Base-by-base conservation (phyloP, 2,329 filamentous ascomycete genomes). In the Sordariomycetes sp. region DNA sequence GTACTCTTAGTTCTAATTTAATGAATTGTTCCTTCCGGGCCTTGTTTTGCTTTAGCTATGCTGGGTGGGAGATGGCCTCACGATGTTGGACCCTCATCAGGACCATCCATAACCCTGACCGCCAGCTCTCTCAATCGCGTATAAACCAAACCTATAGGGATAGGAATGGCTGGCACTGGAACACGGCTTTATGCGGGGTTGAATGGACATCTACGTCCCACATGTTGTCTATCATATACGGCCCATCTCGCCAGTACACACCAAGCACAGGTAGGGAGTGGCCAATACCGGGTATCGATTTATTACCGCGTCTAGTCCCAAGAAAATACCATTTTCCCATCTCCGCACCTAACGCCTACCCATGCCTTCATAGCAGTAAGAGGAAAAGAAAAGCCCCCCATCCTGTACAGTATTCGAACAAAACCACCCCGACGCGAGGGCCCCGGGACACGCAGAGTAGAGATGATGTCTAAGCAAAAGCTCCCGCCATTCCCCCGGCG, bases 401-500 rank as follows among this genome's bases (percentile, higher is more conserved):
- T 50, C 12, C 22, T 20, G 46, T 50, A 50, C 46, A 50, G n/a
- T 50, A 24, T 22, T 48, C 43, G 43, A 50, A 22, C n/a, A 24
- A 50, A 50, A 6, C 11, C 46, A 22, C 22, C 3, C 20, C 22
- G 8, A 50, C 46, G 22, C 20, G 28, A 32, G 28, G 8, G 28
- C 14, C 16, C 7, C 40, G 3, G 6, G 6, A 16, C 40, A 40
- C 37, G 1, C 5, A 37, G 55, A 57, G 55, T 37, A 46, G 52
- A 54, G 52, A 57, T 24, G 28, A 14, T 35, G 11, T 25, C 67
- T 64, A 83, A 55, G 85, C 78, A 60, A 86, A 75, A 63, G 91
- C 94, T 18, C 93, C 93, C 4, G 92, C 93, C 79, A 97, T 88
- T 11, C 94, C 94, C 75, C 97, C 88, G 68, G 97, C 94, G 40